Evolutionary conservation across 345 rosid species (phyloP).

Genomic region (Gossypium ekmanianum): DNA sequence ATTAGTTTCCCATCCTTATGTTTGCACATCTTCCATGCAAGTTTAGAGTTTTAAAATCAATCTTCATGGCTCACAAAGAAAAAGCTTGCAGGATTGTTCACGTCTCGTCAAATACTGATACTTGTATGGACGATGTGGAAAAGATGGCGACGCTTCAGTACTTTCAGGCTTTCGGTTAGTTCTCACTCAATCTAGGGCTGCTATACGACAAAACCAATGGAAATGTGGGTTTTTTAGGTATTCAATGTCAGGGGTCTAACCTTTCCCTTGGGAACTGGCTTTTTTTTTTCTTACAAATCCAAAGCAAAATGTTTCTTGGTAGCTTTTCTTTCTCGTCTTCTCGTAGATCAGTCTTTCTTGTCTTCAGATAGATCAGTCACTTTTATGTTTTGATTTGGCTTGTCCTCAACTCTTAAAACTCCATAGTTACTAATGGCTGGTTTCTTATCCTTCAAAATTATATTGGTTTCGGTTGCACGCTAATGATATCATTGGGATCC

Average conservation of each 20-base stretch:
- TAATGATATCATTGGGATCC: too few relatives aligned
- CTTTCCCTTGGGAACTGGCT: constrained; percentile 24
- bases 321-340: constrained; percentile 14
- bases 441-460: not conserved
- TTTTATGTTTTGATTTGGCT: not conserved
- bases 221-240: constrained; percentile 13
- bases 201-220: not conserved
- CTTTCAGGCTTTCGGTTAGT: not conserved
- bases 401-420: not conserved
- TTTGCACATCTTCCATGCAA: not conserved
- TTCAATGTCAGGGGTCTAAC: constrained; percentile 6
- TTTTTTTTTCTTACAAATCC: not conserved
- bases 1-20: too few relatives aligned
- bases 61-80: too few relatives aligned
- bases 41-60: not conserved
- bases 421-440: not conserved
- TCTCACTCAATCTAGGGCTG: not conserved
- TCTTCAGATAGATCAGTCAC: not conserved
- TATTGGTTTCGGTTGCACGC: not conserved
- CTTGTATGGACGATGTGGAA: too few relatives aligned
- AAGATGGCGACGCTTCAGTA: not conserved
- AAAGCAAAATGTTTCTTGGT: constrained; percentile 12
- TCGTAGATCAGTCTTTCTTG: not conserved
- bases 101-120: not conserved
- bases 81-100: not conserved